These are phyloP conservation scores for Vanrija sp. DNA, from an alignment of 1,284 basidiomycete genomes.

Conservation along the genomic window DNA sequence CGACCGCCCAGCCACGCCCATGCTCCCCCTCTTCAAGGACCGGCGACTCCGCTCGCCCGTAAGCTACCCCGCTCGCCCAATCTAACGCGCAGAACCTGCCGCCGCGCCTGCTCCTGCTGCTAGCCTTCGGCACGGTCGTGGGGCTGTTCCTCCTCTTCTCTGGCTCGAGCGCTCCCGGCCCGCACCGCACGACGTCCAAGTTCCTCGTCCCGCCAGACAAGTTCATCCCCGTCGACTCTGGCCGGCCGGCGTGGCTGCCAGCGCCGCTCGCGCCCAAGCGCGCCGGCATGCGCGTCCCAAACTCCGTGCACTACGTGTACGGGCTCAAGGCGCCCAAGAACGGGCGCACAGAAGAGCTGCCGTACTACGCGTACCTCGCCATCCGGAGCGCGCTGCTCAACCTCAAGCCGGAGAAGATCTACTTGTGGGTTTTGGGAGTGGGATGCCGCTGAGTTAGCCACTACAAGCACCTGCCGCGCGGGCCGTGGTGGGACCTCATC, in stretches of 20 bases:
- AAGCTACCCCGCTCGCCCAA: no score
- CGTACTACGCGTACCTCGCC: conserved; percentile 51
- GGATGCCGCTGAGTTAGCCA: conserved; percentile 30
- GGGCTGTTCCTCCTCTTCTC: no score
- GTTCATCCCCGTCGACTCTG: conserved; percentile 21
- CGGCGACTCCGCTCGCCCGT: no score
- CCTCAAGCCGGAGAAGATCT: conserved; percentile 46
- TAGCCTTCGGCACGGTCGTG: no score
- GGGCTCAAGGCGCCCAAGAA: conserved; percentile 39
- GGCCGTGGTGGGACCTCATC: conserved; percentile 48
- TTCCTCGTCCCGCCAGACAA: conserved; percentile 24
- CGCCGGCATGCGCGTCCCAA: conserved; percentile 41
- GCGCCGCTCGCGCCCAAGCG: conserved; percentile 30
- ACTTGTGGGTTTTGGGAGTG: conserved; percentile 37
- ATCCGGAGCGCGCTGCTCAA: conserved; percentile 49
- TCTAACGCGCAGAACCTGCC: no score
- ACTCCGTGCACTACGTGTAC: conserved; percentile 49
- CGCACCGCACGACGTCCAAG: conserved; percentile 18
- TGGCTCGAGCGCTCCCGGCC: no score
- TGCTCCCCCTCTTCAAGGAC: no score
- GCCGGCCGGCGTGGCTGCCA: conserved; percentile 21
- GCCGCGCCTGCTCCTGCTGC: no score
- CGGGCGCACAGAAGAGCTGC: conserved; percentile 33
- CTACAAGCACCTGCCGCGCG: conserved; percentile 45
- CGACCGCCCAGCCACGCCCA: no score